Evolutionary conservation across 73 alveolate genomes (phyloP), one percentile per base, ranked within the genome.

Genomic region (Paramecium tetraurelia): DNA sequence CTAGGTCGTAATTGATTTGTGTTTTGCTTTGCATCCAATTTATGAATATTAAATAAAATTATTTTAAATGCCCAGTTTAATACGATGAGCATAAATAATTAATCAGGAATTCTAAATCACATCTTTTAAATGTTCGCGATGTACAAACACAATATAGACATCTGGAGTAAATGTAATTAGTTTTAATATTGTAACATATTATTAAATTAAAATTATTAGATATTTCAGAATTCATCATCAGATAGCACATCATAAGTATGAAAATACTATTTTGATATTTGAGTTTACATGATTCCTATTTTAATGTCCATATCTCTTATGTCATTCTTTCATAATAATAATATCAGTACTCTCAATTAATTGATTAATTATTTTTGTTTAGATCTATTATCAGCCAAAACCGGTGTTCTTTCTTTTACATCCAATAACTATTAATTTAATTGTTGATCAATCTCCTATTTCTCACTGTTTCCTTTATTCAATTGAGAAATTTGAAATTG

Each of bases 161-260:
- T 53, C 16, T 18, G 33, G 22, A 18, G 31, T 20, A 4, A 18
- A 53, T 18, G 9, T 8, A 53, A 50, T 50, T 16, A 11, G 9
- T 11, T 16, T 50, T 4, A 18, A 53, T 18, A 35, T 27, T 63
- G 48, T 27, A 27, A 31, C 53, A 63, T 63, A 33, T 63, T 63
- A 63, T 63, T 33, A 63, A 63, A 31, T 22, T 31, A 63, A 31
- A 31, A 63, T 63, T 63, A 63, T 27, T 63, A 33, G 41, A 63
- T 31, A 63, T 63, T 31, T 63, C 84, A 63, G 46, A 63, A 63
- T 63, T 63, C 84, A 22, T 63, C 84, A 63, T 63, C 84, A 31
- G 84, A 63, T 63, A 63, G 5, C 5, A 31, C 27, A 10, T 63
- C 84, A 31, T 31, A 11, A 63, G 84, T 27, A 33, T 33, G 24